A percentile compares a stretch with the other conserved stretches of the same genome.
Conservation (phyloP, 2,329 filamentous ascomycete species). For the Didymella pinodella region DNA sequence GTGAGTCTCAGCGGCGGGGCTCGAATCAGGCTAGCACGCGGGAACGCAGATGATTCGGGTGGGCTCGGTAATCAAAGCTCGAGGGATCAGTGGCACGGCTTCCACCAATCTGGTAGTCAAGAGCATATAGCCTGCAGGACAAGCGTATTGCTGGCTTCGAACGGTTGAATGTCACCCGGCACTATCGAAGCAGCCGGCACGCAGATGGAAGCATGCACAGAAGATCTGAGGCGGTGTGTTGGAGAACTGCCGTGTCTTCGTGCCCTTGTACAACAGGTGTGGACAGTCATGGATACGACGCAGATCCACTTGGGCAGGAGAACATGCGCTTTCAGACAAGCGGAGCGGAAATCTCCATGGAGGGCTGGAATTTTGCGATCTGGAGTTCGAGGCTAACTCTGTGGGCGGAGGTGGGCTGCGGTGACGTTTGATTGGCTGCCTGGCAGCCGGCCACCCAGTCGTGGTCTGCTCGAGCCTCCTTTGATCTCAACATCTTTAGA, state of each 20-base stretch:
- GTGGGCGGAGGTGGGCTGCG: slow-evolving; percentile 13
- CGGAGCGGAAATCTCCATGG: slow-evolving; percentile 12
- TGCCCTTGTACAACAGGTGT: neutral
- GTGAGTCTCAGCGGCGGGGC: slow-evolving; percentile 3
- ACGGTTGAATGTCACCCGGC: slow-evolving; percentile 16
- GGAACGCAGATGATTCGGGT: slow-evolving; percentile 14
- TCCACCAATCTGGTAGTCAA: slow-evolving; percentile 16
- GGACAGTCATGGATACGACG: slow-evolving; percentile 8
- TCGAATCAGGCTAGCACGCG: slow-evolving; percentile 1
- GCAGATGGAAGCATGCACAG: slow-evolving; percentile 16
- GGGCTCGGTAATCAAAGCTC: slow-evolving; percentile 16
- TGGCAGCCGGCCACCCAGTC: neutral
- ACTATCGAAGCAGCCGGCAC: slow-evolving; percentile 2
- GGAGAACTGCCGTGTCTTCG: slow-evolving; percentile 1
- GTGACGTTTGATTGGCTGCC: slow-evolving; percentile 10
- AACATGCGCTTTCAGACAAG: slow-evolving; percentile 3
- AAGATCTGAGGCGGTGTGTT: slow-evolving; percentile 15
- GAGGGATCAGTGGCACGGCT: neutral
- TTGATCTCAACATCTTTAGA: neutral
- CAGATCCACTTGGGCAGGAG: slow-evolving; percentile 7
- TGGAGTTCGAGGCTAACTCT: neutral
- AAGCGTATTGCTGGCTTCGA: slow-evolving; percentile 11
- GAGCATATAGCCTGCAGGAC: slow-evolving; percentile 12
- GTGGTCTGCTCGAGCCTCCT: neutral
- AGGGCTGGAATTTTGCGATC: slow-evolving; percentile 6